These are phyloP conservation scores for Sarocladiaceae sp. DNA, from an alignment of 2,329 filamentous ascomycete species.

Conservation along the genomic window DNA sequence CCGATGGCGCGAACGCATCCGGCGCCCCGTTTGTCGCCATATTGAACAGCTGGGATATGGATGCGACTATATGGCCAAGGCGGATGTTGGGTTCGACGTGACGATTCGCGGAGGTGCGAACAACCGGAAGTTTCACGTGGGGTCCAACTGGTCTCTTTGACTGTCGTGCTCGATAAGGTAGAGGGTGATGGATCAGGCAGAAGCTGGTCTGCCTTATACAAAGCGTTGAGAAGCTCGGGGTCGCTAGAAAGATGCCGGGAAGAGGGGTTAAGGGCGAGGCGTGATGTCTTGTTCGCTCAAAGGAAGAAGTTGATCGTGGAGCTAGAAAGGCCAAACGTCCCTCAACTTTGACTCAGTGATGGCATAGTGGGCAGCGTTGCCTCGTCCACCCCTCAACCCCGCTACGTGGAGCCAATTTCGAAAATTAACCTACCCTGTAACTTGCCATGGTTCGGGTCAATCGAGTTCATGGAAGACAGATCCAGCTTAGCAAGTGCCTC, in stretches of 20 bases:
- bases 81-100: constrained; percentile 13
- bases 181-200: too few relatives aligned
- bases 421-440: background rate
- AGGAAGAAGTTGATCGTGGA: constrained; percentile 5
- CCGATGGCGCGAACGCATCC: constrained; percentile 69
- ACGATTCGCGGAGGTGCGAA: constrained; percentile 1
- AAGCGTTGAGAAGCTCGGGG: too few relatives aligned
- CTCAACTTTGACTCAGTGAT: constrained; percentile 7
- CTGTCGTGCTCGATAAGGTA: too few relatives aligned
- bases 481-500: too few relatives aligned
- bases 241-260: background rate
- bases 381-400: constrained; percentile 5
- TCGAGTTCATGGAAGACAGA: too few relatives aligned
- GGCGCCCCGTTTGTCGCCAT: constrained; percentile 66
- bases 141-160: background rate
- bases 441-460: background rate
- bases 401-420: background rate
- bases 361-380: constrained; percentile 3
- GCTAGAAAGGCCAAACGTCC: background rate
- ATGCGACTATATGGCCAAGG: background rate
- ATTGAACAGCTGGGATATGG: constrained; percentile 15
- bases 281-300: background rate
- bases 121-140: constrained; percentile 1
- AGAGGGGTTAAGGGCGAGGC: background rate
- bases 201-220: too few relatives aligned